A percentile compares a stretch with the other conserved stretches of the same genome.
These are phyloP conservation scores for Dactylellina sp. DNA, from an alignment of 2,329 filamentous ascomycete species.

Conservation along the genomic window DNA sequence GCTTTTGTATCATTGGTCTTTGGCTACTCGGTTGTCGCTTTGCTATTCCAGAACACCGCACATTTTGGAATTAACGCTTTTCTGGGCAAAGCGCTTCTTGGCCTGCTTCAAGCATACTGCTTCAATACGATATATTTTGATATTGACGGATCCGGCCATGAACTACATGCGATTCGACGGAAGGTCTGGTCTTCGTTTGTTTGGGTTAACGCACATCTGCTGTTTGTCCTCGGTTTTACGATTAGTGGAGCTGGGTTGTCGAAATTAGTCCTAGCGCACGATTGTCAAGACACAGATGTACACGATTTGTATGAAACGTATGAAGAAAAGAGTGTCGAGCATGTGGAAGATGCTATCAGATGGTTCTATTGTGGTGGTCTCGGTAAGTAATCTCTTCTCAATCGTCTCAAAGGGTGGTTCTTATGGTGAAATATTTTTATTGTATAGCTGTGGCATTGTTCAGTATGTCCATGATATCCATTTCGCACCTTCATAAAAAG, in stretches of 20 bases:
- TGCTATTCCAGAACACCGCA: constrained; percentile 71
- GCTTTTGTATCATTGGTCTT: constrained; percentile 75
- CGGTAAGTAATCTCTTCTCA: constrained; percentile 66
- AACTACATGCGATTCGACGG: constrained; percentile 72
- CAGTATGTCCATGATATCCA: constrained; percentile 65
- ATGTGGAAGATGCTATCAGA: constrained; percentile 69
- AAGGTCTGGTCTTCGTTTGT: constrained; percentile 66
- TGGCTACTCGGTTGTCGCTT: constrained; percentile 73
- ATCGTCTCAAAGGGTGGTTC: constrained; percentile 11
- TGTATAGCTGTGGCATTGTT: constrained; percentile 61
- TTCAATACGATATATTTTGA: constrained; percentile 76
- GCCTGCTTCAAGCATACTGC: constrained; percentile 70
- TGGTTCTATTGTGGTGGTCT: constrained; percentile 76
- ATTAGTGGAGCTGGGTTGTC: constrained; percentile 71
- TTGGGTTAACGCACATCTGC: constrained; percentile 71
- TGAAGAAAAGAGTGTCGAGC: constrained; percentile 66
- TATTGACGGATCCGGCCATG: constrained; percentile 70
- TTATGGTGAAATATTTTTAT: neutral
- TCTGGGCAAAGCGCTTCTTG: constrained; percentile 73
- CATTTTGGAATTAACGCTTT: constrained; percentile 70
- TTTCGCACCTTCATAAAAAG: constrained; percentile 70
- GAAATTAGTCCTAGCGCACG: constrained; percentile 71
- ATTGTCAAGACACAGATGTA: constrained; percentile 67
- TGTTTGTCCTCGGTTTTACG: constrained; percentile 74
- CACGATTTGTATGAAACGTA: constrained; percentile 69